Conservation (phyloP, 495 filamentous ascomycete species). For the Wilcoxina mikolae region DNA sequence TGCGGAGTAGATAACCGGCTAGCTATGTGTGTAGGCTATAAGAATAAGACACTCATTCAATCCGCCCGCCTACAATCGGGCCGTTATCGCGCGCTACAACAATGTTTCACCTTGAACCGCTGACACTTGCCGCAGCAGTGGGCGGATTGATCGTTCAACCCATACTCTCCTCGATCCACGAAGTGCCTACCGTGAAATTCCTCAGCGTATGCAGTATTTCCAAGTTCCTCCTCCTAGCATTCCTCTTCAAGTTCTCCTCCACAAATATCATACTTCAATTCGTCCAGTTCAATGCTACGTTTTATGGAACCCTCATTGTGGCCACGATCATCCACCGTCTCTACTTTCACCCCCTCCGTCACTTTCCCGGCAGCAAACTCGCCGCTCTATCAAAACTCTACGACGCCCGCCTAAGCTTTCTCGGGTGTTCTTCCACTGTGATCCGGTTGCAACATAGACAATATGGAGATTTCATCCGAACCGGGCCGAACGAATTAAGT, state of each 20-base stretch:
- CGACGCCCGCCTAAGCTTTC: too few relatives aligned
- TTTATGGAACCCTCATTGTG: constrained; percentile 6
- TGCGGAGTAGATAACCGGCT: too few relatives aligned
- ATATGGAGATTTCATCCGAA: constrained; percentile 18
- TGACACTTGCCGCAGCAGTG: not conserved
- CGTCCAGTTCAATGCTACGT: constrained; percentile 7
- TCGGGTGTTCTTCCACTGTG: too few relatives aligned
- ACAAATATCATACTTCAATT: not conserved
- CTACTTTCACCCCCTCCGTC: constrained; percentile 15
- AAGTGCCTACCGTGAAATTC: not conserved
- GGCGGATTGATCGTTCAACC: not conserved
- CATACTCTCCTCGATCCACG: not conserved
- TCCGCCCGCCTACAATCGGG: too few relatives aligned
- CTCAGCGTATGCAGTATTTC: not conserved
- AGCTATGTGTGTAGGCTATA: too few relatives aligned
- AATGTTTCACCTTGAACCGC: too few relatives aligned
- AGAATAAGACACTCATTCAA: too few relatives aligned
- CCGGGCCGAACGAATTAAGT: constrained; percentile 18
- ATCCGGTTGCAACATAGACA: constrained; percentile 11
- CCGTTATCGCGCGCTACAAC: too few relatives aligned
- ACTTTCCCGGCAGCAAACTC: constrained; percentile 7
- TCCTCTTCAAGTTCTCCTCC: not conserved
- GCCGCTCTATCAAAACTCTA: constrained; percentile 15
- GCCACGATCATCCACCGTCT: constrained; percentile 11
- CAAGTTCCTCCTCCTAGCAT: not conserved